These are phyloP conservation scores for Malus asiatica DNA, from an alignment of 306 rosid genomes.

Conservation along the genomic window DNA sequence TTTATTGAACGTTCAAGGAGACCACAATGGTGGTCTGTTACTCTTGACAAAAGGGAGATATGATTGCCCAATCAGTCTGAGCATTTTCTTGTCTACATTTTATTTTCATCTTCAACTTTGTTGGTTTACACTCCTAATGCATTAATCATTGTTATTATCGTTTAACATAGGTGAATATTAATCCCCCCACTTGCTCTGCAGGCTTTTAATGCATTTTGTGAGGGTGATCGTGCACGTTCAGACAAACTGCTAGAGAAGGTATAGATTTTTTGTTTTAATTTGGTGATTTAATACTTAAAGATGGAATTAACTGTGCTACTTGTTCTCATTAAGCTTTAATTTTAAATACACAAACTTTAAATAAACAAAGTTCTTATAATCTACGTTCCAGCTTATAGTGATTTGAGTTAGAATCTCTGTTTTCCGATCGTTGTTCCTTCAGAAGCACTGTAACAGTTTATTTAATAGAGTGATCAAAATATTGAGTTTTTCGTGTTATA, in stretches of 20 bases:
- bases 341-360: not conserved
- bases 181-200: constrained; percentile 7
- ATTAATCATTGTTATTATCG: not conserved
- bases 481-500: not conserved
- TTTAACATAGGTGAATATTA: not conserved
- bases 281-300: too few species aligned
- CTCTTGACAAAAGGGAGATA: not conserved
- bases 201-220: constrained; percentile 34
- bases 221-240: constrained; percentile 22
- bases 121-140: not conserved
- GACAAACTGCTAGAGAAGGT: constrained; percentile 27
- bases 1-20: not conserved
- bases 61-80: not conserved
- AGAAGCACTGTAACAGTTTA: not conserved
- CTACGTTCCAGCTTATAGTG: not conserved
- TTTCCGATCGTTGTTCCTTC: not conserved
- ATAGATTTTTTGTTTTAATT: not conserved
- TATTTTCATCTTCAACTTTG: not conserved
- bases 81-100: not conserved
- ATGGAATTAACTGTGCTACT: not conserved
- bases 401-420: not conserved
- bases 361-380: not conserved
- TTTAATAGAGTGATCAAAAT: not conserved
- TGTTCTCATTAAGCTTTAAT: not conserved
- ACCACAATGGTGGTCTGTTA: not conserved